Base-by-base conservation (phyloP, 2,329 filamentous ascomycete genomes). In the Hypoxylon sp. region DNA sequence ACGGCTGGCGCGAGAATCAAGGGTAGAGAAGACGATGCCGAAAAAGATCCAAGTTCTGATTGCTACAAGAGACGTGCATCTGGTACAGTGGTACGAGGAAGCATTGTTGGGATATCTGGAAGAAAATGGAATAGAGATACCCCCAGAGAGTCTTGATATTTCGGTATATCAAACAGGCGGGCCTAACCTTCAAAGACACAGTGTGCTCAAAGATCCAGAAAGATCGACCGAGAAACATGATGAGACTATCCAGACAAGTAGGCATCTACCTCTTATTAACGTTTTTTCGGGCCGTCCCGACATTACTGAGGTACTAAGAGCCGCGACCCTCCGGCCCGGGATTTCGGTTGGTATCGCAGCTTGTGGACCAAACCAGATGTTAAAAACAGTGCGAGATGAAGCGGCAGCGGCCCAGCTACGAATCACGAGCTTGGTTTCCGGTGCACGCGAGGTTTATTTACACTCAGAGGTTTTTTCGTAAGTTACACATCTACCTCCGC, bases 11-110 rank as follows among this genome's bases (percentile, higher is more conserved):
- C 53, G 50, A 21, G 48, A 52, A 8, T 41, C 48, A n/a, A 49
- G 48, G 8, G 20, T 51, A 1, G 50, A 33, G 5, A 54, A 45
- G 8, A 40, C 43, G 2, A 6, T 51, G 1, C 15, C 18, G 17
- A 58, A 37, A 9, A 63, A 55, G 38, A 63, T 68, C 23, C 46
- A 65, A 42, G 67, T 74, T 6, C 51, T 74, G 1, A 55, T 74
- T 26, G 65, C 72, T 1, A 72, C 72, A 8, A 65, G 72, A 20
- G 72, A 71, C 38, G 49, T 60, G 2, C 56, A 63, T 13, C 48
- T 73, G 21, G 65, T 64, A 4, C 48, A 38, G n/a, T 73, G 70
- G 70, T 74, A 73, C 41, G 50, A 64, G 11, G 66, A 66, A 2
- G 67, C 67, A 0, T 42, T 72, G n/a, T 11, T 58, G 1, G 61